Percentiles rank a stretch among this genome's conserved stretches.
These are phyloP conservation scores for Golubevia pallescens DNA, from an alignment of 1,284 basidiomycete species.

Conservation along the genomic window DNA sequence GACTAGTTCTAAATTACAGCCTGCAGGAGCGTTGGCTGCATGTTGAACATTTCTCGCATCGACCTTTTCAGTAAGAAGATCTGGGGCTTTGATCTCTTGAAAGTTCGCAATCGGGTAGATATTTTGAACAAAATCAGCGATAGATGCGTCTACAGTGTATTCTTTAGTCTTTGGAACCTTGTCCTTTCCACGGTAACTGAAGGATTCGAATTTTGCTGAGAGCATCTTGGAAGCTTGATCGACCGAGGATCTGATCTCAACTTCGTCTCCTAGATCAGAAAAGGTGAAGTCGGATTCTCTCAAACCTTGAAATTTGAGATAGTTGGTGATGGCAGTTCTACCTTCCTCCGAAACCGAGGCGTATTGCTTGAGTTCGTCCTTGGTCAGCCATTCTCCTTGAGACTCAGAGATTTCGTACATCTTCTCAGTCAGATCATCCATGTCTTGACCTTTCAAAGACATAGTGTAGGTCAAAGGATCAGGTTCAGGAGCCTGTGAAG, in stretches of 20 bases:
- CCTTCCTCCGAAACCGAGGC: not conserved
- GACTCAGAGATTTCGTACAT: constrained; percentile 7
- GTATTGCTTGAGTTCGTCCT: constrained; percentile 8
- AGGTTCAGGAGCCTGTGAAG: constrained; percentile 3
- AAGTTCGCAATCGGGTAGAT: constrained; percentile 5
- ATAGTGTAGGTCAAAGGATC: constrained; percentile 7
- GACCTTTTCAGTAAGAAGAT: no score
- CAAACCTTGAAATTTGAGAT: constrained; percentile 5
- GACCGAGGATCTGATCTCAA: constrained; percentile 2
- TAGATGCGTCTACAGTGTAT: constrained; percentile 5
- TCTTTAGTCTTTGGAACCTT: constrained; percentile 5
- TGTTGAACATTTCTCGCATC: no score
- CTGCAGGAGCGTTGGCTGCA: not conserved
- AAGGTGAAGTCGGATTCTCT: not conserved
- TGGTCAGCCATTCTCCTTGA: constrained; percentile 10
- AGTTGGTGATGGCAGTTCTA: not conserved
- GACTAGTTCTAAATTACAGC: constrained; percentile 1
- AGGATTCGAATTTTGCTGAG: constrained; percentile 7
- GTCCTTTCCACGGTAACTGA: not conserved
- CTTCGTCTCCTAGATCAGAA: constrained; percentile 8
- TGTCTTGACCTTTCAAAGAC: constrained; percentile 1
- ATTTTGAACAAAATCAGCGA: constrained; percentile 1
- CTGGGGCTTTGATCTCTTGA: no score
- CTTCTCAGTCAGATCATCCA: constrained; percentile 1
- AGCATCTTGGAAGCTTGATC: not conserved